A percentile compares a stretch with the other conserved stretches of the same genome.
phyloP scores from a whole-genome alignment of 257 asterid species.

The Solanum peruvianum region DNA sequence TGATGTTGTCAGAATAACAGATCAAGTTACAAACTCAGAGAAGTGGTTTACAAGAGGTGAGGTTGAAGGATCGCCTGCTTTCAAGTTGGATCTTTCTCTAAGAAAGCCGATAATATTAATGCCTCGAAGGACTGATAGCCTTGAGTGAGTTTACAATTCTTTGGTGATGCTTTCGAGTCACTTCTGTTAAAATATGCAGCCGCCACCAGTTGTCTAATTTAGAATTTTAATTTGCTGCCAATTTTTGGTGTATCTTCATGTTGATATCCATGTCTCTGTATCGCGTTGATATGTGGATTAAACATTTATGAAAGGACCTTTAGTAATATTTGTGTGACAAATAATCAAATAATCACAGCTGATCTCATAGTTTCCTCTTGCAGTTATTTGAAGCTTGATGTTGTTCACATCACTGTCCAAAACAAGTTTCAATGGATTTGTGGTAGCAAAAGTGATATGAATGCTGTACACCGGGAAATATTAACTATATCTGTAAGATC shows the following conservation, averaged over 20 bases:
- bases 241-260: neutral
- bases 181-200: neutral
- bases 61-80: conserved; percentile 93
- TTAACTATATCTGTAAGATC: conserved; percentile 64
- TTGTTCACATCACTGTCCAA: conserved; percentile 89
- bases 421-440: conserved; percentile 75
- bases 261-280: neutral
- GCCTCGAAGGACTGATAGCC: conserved; percentile 85
- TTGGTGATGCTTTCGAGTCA: neutral
- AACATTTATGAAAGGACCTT: neutral
- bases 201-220: neutral
- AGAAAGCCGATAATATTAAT: conserved; percentile 83
- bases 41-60: conserved; percentile 69
- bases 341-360: neutral
- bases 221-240: neutral
- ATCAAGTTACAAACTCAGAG: conserved; percentile 74
- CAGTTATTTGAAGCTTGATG: conserved; percentile 96
- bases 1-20: conserved; percentile 67
- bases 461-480: conserved; percentile 78
- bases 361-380: conserved; percentile 12
- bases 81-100: conserved; percentile 81
- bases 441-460: conserved; percentile 58
- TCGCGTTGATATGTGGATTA: neutral
- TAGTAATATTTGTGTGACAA: neutral
- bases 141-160: conserved; percentile 49